Base-by-base conservation (phyloP, 208 protist species). In the Wallacemonas sp. region DNA sequence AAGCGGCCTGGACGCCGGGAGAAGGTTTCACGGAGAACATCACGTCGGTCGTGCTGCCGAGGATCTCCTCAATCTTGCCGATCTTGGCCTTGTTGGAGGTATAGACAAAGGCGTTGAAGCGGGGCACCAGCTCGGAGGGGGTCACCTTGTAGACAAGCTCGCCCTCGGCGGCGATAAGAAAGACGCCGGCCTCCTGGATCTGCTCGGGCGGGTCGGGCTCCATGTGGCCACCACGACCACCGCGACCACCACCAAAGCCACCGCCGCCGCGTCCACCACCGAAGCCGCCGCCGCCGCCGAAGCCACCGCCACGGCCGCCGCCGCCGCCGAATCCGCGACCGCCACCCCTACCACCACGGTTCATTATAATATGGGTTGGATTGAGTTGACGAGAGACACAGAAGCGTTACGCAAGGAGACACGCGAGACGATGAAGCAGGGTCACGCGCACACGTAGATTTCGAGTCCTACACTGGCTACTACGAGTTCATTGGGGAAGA, bases 81-180 rank as follows among this genome's bases (percentile, higher is more conserved):
- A 97, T 83, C 61, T 97, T 97, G 4, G 83, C 87, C 77, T 96
- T 97, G 62, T 93, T 90, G 38, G 92, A 74, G 8, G 87, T 95
- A 73, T 97, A 97, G 1, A 96, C 89, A 57, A 94, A 97, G n/a
- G 90, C 86, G 79, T 97, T 97, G 66, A 97, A 97, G 49, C 90
- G 87, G 0, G 93, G 93, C 12, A 97, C 85, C 19, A 74, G 61
- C 1, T 75, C 87, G 2, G 67, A 48, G 1, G 65, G 47, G 9
- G 76, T 81, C 0, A 94, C 87, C 73, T 90, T 85, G 74, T 94
- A 95, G 32, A 97, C 80, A 68, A 97, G 61, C 29, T 96, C 83
- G n/a, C 90, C 88, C 74, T 97, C 93, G 14, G 90, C 68, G 16
- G 93, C 87, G 70, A 89, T 93, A 78, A 96, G 83, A 68, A 94